Evolutionary conservation across 139 green algal genomes (phyloP).

Genomic region (Chlamydomonas sphaeroides): DNA sequence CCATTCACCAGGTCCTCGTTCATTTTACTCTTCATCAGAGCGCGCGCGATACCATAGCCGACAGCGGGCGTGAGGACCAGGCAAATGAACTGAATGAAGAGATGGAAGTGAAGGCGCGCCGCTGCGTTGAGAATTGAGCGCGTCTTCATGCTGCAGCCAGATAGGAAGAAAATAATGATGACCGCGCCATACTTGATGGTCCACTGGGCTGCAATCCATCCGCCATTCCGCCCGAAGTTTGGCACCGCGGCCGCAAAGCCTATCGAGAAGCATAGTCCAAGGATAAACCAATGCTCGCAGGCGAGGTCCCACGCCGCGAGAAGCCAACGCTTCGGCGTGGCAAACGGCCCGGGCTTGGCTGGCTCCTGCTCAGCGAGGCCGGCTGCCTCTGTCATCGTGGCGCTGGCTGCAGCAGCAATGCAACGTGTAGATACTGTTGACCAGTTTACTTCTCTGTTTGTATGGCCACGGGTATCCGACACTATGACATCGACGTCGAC

Average conservation of each 20-base stretch:
- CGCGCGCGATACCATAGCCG: constrained; percentile 42
- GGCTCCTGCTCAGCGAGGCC: too few species aligned
- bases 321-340: too few species aligned
- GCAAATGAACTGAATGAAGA: constrained; percentile 52
- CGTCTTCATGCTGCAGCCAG: constrained; percentile 52
- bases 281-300: constrained; percentile 55
- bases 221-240: constrained; percentile 44
- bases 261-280: constrained; percentile 48
- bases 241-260: constrained; percentile 60
- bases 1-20: constrained; percentile 46
- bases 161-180: constrained; percentile 65
- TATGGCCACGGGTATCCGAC: too few species aligned
- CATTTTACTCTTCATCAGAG: constrained; percentile 17
- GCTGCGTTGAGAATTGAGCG: constrained; percentile 40
- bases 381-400: too few species aligned
- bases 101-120: constrained; percentile 43
- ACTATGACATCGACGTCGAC: too few species aligned
- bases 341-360: too few species aligned
- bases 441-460: too few species aligned
- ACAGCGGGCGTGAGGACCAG: constrained; percentile 48
- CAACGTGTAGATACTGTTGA: too few species aligned
- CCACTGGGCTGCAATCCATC: constrained; percentile 56
- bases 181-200: constrained; percentile 57
- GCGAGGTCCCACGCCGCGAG: constrained; percentile 47
- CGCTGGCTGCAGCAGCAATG: too few species aligned